Evolutionary conservation across 441 rosid species (phyloP), one percentile per base, ranked within the genome.

Genomic region (Gossypium gossypioides): DNA sequence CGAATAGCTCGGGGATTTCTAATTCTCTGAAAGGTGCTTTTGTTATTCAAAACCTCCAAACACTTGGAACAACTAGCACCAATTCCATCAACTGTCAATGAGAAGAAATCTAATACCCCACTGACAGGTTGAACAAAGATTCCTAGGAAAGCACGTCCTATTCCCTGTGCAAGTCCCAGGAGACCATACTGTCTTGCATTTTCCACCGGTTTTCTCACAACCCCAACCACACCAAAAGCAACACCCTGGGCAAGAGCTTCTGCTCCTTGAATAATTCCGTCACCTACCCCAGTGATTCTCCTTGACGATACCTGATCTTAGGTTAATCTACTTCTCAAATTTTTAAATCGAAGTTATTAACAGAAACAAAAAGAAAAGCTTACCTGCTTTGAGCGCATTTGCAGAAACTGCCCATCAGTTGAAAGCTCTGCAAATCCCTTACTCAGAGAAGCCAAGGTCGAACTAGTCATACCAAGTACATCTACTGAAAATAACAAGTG

Each of bases 391-490:
- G 92, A 90, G 65, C 99, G 91, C 72, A 96, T 84, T 76, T 91
- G 96, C 80, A 91, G 81, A 84, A 93, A 96, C 72, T 90, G 97
- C 50, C 97, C 98, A 85, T 96, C 99, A 69, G 98, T 91, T 59
- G 99, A 96, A 78, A 96, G 97, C 86, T 90, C 92, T 2, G 99
- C 99, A 79, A 96, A 93, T 65, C 99, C 99, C 84, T 86, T 93
- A 86, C 99, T 84, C 61, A 96, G 88, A 77, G 99, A 93, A 73
- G 99, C 89, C 89, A 96, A 74, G 62, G 99, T 93, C 65, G 98
- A 96, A 85, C 99, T 93, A 74, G 99, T 91, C 99, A 96, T 91
- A 29, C 99, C 99, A 83, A 96, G 91, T 37, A 96, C 97, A 84
- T 96, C 97, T 19, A 96, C 91, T 42, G 99, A 96, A 85, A 93